Evolutionary conservation across 164 flowering plant species (phyloP), one percentile per base, ranked within the genome.

Genomic region (Chloranthus sessilifolius): DNA sequence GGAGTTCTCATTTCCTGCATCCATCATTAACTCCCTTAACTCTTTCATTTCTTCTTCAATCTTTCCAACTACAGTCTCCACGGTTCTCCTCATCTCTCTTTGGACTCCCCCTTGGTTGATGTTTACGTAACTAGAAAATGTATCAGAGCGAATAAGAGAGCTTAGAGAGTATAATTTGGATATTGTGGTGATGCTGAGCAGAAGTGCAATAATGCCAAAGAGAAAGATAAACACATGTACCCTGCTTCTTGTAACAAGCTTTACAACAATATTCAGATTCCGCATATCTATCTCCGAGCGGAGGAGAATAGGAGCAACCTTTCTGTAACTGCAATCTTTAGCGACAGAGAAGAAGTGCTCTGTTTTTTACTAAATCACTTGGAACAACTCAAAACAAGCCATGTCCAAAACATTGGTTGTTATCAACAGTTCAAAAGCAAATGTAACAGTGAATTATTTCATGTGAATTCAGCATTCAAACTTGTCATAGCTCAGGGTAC

Each of bases 141-240:
- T 22, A 25, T 77, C 68, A 4, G 74, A 36, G 27, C 19, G 39
- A 11, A 68, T 28, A 28, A 74, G 53, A 47, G 78, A 67, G 43
- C 52, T 55, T 31, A 71, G 50, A 52, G 79, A 71, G 66, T 64
- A 67, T 60, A 77, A 65, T 47, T 63, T 77, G 51, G 68, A 72
- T 27, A 80, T 39, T 0, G 83, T 70, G 26, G 66, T 61, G 17
- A 76, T 23, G 41, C 62, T 67, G 27, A 77, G 50, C 40, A 75
- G 51, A 49, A 78, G 43, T 43, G 68, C 74, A 35, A 71, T 57
- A 1, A 33, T 27, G 15, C 73, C 74, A 47, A 82, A 5, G 8
- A 67, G 7, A 34, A 73, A 59, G 50, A 78, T 46, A 2, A 69
- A 43, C 29, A 59, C 64, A 22, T 47, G 66, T 15, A 63, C 21